These are phyloP conservation scores for Acorus calamus DNA, from an alignment of 106 monocot genomes.

Conservation along the genomic window DNA sequence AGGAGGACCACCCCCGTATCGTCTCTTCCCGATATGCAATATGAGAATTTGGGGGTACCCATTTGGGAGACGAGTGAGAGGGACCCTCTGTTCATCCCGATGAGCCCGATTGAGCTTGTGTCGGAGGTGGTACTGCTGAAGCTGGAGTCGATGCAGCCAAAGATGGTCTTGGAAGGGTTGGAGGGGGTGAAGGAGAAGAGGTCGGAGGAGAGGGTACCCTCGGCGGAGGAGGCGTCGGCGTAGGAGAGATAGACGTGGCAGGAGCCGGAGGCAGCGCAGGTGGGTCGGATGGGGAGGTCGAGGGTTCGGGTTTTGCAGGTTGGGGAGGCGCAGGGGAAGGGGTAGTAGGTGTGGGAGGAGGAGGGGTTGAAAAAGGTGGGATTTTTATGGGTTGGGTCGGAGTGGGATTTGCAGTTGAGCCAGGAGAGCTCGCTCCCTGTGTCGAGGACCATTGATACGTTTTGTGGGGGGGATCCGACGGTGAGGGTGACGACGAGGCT, in stretches of 20 bases:
- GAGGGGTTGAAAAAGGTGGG: slow-evolving; percentile 18
- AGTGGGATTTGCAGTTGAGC: slow-evolving; percentile 43
- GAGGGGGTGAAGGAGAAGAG: slow-evolving; percentile 36
- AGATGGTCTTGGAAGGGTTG: slow-evolving; percentile 28
- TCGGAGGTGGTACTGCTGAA: slow-evolving; percentile 27
- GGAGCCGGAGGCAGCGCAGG: slow-evolving; percentile 26
- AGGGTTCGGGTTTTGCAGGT: slow-evolving; percentile 51
- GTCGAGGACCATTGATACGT: slow-evolving; percentile 90
- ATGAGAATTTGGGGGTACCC: slow-evolving; percentile 55
- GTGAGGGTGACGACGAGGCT: slow-evolving; percentile 70
- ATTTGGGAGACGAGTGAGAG: slow-evolving; percentile 83
- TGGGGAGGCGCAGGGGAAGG: slow-evolving; percentile 55
- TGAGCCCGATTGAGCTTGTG: slow-evolving; percentile 34
- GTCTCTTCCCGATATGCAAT: slow-evolving; percentile 76
- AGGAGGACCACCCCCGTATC: slow-evolving; percentile 54
- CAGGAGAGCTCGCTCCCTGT: slow-evolving; percentile 99
- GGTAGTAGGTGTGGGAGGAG: slow-evolving; percentile 47
- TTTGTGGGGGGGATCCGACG: slow-evolving; percentile 86
- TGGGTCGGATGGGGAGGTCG: slow-evolving; percentile 55
- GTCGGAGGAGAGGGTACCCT: slow-evolving; percentile 68
- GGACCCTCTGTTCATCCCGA: slow-evolving; percentile 87
- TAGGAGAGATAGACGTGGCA: slow-evolving; percentile 87
- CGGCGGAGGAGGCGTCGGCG: slow-evolving; percentile 80
- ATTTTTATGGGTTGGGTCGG: not conserved
- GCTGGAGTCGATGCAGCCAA: slow-evolving; percentile 77